phyloP scores from a whole-genome alignment of 1,284 basidiomycete genomes.

The Irpex sp. region DNA sequence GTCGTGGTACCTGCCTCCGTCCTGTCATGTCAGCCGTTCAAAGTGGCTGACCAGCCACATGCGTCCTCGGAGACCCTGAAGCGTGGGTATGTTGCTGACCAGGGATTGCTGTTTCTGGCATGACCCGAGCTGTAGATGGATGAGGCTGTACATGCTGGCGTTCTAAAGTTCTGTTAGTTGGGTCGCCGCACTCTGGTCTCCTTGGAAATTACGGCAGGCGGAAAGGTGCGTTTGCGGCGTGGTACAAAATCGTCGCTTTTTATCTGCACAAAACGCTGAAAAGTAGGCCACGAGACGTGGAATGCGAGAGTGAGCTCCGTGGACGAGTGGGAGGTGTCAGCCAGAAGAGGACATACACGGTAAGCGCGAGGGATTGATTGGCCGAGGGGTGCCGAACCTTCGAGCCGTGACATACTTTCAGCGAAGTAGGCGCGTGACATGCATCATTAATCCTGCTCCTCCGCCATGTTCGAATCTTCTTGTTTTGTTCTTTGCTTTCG shows the following conservation, averaged over 20 bases:
- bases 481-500: background rate
- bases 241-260: background rate
- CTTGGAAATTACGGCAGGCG: background rate
- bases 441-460: slow-evolving; percentile 30
- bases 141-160: background rate
- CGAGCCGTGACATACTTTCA: background rate
- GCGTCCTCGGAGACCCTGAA: background rate
- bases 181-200: background rate
- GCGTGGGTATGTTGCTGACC: background rate
- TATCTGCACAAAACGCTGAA: background rate
- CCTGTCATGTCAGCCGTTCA: background rate
- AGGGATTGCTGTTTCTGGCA: background rate
- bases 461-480: slow-evolving; percentile 23
- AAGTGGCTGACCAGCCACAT: background rate
- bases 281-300: background rate
- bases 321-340: background rate
- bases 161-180: background rate
- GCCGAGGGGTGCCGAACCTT: background rate
- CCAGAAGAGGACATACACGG: background rate
- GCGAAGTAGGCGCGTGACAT: slow-evolving; percentile 13
- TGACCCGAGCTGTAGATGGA: background rate
- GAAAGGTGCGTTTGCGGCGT: background rate
- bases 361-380: background rate
- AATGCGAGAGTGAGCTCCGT: background rate
- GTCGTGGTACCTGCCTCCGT: background rate